Evolutionary conservation across 352 stramenopile species (phyloP).

Genomic region (Pythium biforme): DNA sequence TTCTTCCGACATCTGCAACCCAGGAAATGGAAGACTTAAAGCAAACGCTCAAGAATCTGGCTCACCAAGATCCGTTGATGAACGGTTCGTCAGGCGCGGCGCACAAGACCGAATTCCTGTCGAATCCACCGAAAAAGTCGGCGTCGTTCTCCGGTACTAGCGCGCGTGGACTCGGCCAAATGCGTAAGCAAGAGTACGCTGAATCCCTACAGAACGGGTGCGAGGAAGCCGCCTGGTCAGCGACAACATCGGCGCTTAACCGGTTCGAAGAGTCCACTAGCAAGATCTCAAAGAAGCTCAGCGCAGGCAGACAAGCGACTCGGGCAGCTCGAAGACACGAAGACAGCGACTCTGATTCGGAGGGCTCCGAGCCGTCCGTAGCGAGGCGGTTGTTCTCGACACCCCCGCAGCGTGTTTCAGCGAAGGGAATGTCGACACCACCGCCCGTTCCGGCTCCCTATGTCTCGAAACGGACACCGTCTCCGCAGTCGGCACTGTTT

Average conservation of each 20-base stretch:
- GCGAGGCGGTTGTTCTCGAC: conserved; percentile 24
- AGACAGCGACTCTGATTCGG: conserved; percentile 1
- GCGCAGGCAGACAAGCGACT: not conserved
- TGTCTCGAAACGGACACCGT: conserved; percentile 12
- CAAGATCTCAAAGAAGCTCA: conserved; percentile 2
- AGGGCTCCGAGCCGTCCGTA: conserved; percentile 5
- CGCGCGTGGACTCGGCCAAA: not conserved
- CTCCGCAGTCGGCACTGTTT: not conserved
- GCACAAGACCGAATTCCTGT: not conserved
- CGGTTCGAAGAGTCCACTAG: conserved; percentile 11
- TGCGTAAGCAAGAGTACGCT: conserved; percentile 10
- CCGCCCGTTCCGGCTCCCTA: conserved; percentile 5
- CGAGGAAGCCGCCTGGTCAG: conserved; percentile 10
- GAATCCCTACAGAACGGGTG: not conserved
- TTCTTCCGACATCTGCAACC: conserved; percentile 34
- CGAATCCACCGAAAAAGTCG: conserved; percentile 12
- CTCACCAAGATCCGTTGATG: conserved; percentile 26
- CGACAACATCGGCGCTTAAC: conserved; percentile 1
- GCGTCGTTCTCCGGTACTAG: not conserved
- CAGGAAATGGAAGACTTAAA: conserved; percentile 75
- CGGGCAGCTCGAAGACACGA: not conserved
- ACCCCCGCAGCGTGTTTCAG: conserved; percentile 7
- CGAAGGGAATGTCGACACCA: conserved; percentile 11
- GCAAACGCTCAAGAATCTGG: conserved; percentile 62
- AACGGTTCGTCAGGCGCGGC: not conserved